phyloP scores from a whole-genome alignment of 2,329 filamentous ascomycete species.

The Diaporthe batatas region DNA sequence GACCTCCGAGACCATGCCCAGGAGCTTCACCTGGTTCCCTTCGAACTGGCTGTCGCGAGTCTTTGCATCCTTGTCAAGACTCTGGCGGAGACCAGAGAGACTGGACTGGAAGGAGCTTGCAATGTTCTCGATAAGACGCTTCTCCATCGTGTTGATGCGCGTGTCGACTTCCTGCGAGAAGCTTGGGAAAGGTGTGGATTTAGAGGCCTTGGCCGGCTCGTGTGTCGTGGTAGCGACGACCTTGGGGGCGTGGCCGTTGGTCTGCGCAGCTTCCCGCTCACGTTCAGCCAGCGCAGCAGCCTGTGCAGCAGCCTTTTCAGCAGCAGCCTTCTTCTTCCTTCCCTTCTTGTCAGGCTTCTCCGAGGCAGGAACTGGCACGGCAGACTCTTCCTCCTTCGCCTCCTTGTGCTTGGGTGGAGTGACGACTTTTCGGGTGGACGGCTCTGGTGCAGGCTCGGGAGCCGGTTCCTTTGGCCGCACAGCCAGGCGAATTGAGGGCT shows the following conservation, averaged over 20 bases:
- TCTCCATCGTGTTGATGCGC: conserved; percentile 67
- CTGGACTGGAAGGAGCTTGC: conserved; percentile 35
- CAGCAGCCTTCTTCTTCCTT: conserved; percentile 77
- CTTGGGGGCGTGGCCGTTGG: conserved; percentile 53
- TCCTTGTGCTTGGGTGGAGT: conserved; percentile 59
- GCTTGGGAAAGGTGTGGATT: conserved; percentile 43
- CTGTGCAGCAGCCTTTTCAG: conserved; percentile 53
- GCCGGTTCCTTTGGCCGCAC: conserved; percentile 48
- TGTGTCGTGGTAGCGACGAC: conserved; percentile 48
- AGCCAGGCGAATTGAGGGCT: conserved; percentile 52
- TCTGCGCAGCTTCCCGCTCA: conserved; percentile 57
- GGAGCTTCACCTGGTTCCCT: conserved; percentile 65
- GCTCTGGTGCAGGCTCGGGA: conserved; percentile 42
- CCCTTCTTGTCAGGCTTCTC: conserved; percentile 74
- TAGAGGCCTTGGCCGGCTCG: conserved; percentile 51
- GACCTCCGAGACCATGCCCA: conserved; percentile 71
- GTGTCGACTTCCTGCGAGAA: conserved; percentile 64
- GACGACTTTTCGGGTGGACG: conserved; percentile 49
- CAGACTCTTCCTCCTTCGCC: conserved; percentile 63
- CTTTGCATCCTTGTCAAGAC: conserved; percentile 74
- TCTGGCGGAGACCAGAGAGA: conserved; percentile 34
- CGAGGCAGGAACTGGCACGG: conserved; percentile 48
- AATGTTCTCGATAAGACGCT: conserved; percentile 54
- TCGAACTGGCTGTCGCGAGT: conserved; percentile 65
- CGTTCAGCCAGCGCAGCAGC: conserved; percentile 59